Percentiles rank a stretch among this genome's conserved stretches.
These are phyloP conservation scores for Monosporozyma yasuniensis DNA, from an alignment of 805 yeast genomes.

Conservation along the genomic window DNA sequence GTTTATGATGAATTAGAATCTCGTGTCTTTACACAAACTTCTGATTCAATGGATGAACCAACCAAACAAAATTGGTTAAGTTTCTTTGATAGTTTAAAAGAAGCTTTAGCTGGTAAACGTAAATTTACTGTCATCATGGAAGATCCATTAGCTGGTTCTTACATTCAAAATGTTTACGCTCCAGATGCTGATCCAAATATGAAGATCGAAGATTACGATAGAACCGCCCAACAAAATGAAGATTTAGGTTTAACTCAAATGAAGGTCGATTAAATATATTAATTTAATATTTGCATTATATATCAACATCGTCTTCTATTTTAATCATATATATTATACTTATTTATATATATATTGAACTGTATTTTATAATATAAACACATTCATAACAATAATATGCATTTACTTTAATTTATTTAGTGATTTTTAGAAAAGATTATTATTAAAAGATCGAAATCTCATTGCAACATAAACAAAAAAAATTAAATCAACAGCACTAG, in stretches of 20 bases:
- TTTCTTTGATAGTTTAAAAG: conserved; percentile 65
- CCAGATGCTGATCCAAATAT: conserved; percentile 97
- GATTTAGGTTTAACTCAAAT: conserved; percentile 66
- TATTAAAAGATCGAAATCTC: too few species aligned
- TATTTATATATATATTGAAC: too few species aligned
- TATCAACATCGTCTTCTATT: too few species aligned
- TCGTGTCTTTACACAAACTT: conserved; percentile 75
- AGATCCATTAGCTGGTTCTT: conserved; percentile 92
- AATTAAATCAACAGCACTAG: too few species aligned
- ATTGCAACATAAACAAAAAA: too few species aligned
- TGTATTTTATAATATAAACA: too few species aligned
- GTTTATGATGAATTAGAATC: conserved; percentile 82
- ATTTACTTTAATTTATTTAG: too few species aligned
- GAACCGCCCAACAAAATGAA: conserved; percentile 85
- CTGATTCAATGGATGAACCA: conserved; percentile 81
- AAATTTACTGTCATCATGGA: conserved; percentile 82
- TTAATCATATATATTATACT: too few species aligned
- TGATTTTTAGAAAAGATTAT: too few species aligned
- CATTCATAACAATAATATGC: too few species aligned
- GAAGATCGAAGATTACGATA: conserved; percentile 81
- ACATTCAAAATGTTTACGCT: conserved; percentile 96
- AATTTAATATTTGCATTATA: too few species aligned
- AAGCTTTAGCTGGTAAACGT: conserved; percentile 72
- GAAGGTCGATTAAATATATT: conserved; percentile 23
- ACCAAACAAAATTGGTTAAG: conserved; percentile 74